Evolutionary conservation across 2,329 filamentous ascomycete species (phyloP), one percentile per base, ranked within the genome.

Genomic region (Neoscytalidium dimidiatum): DNA sequence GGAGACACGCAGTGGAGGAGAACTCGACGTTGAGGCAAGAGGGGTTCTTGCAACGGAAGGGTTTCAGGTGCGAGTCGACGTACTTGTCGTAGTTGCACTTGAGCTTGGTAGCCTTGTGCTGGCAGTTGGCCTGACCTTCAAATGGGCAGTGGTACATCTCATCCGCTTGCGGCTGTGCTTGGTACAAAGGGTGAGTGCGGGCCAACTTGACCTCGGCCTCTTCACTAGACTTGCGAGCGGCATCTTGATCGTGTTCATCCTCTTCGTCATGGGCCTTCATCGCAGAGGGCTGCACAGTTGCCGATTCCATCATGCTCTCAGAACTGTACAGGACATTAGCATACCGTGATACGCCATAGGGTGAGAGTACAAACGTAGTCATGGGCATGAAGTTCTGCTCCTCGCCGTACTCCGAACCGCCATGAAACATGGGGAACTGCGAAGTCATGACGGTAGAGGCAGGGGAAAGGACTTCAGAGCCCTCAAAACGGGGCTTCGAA

Each of bases 81-180:
- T 95, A 97, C 85, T 98, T 98, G 86, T 97, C 94, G 77, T 97
- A 98, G 81, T 97, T 96, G 88, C 94, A 97, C 87, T 97, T 97
- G 72, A 98, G 91, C 83, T 96, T 95, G 75, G 96, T 95, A 44
- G 94, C 88, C 81, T 92, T 91, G 87, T 97, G 94, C 78, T 87
- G 91, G 86, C 94, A 98, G 74, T 88, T 84, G 58, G 85, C 81
- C 65, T 84, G 81, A 71, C 88, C 90, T 77, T 90, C 88, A 84
- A 90, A 95, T 5, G 94, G 94, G 84, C 94, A 98, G 81, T 96
- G 92, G 82, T 95, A 98, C 66, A 96, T 86, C 74, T 92, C 93
- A 79, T 97, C 92, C 35, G 84, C 77, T 44, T 85, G 78, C 9
- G 89, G 86, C 52, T 81, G 80, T 63, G 87, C 87, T 75, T 89